Base-by-base conservation (phyloP, 129 eudicot genomes). In the Flaveria brownii region DNA sequence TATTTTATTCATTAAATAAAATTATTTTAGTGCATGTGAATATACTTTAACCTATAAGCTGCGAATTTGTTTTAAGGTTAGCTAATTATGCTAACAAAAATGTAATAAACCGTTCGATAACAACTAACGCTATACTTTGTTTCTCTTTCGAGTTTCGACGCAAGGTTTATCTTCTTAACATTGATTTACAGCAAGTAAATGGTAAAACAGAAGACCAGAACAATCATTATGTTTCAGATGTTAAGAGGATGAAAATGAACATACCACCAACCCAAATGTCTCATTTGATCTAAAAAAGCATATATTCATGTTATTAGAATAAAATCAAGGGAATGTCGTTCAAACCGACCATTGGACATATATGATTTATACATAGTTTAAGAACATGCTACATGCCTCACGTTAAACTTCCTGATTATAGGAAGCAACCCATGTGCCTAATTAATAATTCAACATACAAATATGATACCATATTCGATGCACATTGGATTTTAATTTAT, bases 371-470 rank as follows among this genome's bases (percentile, higher is more conserved):
- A 45, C 71, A 67, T n/a, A 74, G 15, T 60, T 47, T 54, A 54
- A 55, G 71, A 25, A 74, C 84, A 80, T 73, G 54, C 54, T 65
- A 74, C 80, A 45, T 80, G 74, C 36, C 60, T 73, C 78, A 79
- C 78, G 84, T 74, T 80, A 74, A 80, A 73, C 64, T 28, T 72
- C 77, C 75, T 67, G 70, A 46, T 80, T 59, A 74, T 55, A 56
- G 80, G 80, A 80, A 80, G 74, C 84, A 80, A 45, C 76, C 84
- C 84, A 80, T 74, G 84, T 80, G 84, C 69, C 74, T 66, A 80
- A 73, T 80, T 74, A 78, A 65, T 60, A 52, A 28, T 28, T 56
- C 70, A 66, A 80, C 10, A 74, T 73, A 67, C 61, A 45, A 15
- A 55, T 36, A 28, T 73, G 8, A 80, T 78, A 52, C 78, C 74